A percentile compares a stretch with the other conserved stretches of the same genome.
Evolutionary conservation across 805 yeast genomes (phyloP).

Genomic region (Clavispora santaluciae): DNA sequence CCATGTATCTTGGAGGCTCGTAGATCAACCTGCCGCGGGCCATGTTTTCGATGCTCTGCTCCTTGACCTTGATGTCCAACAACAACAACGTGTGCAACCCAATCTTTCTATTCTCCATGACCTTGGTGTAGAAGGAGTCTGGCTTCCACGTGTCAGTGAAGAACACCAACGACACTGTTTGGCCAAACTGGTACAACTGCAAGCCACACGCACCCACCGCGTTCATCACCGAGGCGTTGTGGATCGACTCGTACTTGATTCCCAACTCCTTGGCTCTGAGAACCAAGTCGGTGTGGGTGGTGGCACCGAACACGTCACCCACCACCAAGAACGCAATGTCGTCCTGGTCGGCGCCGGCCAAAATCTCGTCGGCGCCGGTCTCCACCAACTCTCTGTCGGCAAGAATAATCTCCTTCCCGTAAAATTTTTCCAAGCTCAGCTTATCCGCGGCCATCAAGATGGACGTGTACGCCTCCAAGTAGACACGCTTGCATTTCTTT

Average conservation of each 20-base stretch:
- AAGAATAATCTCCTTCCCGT: slow-evolving; percentile 76
- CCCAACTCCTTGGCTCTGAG: slow-evolving; percentile 83
- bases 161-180: slow-evolving; percentile 93
- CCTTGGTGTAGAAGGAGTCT: slow-evolving; percentile 86
- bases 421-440: slow-evolving; percentile 69
- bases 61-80: slow-evolving; percentile 92
- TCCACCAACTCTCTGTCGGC: slow-evolving; percentile 97
- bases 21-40: slow-evolving; percentile 87
- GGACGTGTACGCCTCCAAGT: slow-evolving; percentile 91
- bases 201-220: slow-evolving; percentile 98
- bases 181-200: slow-evolving; percentile 92
- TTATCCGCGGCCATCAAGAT: slow-evolving; percentile 89
- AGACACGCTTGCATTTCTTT: slow-evolving; percentile 80
- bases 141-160: slow-evolving; percentile 96
- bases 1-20: slow-evolving; percentile 97
- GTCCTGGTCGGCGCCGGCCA: slow-evolving; percentile 68
- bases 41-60: slow-evolving; percentile 90
- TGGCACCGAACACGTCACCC: slow-evolving; percentile 97
- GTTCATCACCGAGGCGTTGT: slow-evolving; percentile 96
- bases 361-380: slow-evolving; percentile 76
- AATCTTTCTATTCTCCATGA: slow-evolving; percentile 81
- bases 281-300: slow-evolving; percentile 93
- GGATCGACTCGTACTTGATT: slow-evolving; percentile 76
- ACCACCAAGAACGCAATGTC: slow-evolving; percentile 94
- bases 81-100: slow-evolving; percentile 89